These are phyloP conservation scores for Isoetes engelmannii DNA, from an alignment of 83 land plant genomes.

Conservation along the genomic window DNA sequence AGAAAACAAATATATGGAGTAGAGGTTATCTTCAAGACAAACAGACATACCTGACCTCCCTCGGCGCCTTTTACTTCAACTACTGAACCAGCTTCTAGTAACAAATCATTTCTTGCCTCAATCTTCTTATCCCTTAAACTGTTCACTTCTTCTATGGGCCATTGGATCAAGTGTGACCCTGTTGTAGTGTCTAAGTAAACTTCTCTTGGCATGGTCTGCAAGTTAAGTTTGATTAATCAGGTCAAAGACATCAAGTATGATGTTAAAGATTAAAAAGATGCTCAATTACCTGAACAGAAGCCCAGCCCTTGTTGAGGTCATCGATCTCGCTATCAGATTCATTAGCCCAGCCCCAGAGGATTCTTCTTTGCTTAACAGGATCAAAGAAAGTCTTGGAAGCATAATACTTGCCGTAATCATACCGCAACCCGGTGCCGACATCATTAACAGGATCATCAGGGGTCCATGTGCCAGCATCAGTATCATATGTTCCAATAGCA, in stretches of 20 bases:
- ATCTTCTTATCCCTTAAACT: constrained; percentile 17
- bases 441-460: constrained; percentile 48
- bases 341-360: constrained; percentile 80
- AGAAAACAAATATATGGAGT: not conserved
- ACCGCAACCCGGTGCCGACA: constrained; percentile 51
- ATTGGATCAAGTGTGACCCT: constrained; percentile 48
- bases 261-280: not conserved
- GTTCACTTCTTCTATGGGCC: constrained; percentile 82
- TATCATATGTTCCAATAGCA: constrained; percentile 55
- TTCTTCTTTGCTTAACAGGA: constrained; percentile 46
- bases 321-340: constrained; percentile 68
- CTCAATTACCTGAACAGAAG: constrained; percentile 62
- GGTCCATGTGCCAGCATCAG: constrained; percentile 25
- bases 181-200: constrained; percentile 52
- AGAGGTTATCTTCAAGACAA: not conserved
- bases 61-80: constrained; percentile 43
- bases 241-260: not conserved
- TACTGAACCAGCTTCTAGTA: constrained; percentile 38
- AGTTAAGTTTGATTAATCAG: constrained; percentile 4
- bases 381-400: constrained; percentile 93
- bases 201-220: constrained; percentile 70
- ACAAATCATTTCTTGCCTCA: constrained; percentile 5
- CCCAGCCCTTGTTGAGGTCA: constrained; percentile 84
- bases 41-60: constrained; percentile 46
- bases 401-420: constrained; percentile 78